Percentiles rank a stretch among this genome's conserved stretches.
Evolutionary conservation across 1,139 yeast species (phyloP).

Genomic region (Nakaseomyces nivariensis): DNA sequence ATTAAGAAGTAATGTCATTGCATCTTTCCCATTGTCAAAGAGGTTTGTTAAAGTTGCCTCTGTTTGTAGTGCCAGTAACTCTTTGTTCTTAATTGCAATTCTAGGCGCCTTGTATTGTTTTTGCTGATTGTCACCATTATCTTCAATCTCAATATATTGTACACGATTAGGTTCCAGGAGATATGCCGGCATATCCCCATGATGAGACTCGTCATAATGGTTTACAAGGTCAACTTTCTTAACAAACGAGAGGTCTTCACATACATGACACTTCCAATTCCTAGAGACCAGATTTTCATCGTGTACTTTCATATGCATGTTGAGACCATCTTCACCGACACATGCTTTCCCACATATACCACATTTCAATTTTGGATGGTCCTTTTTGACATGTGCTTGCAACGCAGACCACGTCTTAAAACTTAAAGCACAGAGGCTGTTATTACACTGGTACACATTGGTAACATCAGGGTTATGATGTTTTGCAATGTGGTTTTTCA

Average conservation of each 20-base stretch:
- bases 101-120: background rate
- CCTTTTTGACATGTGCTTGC: constrained; percentile 59
- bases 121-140: background rate
- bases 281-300: constrained; percentile 35
- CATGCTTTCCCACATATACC: constrained; percentile 59
- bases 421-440: constrained; percentile 46
- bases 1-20: constrained; percentile 20
- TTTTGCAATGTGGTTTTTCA: constrained; percentile 52
- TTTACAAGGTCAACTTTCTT: constrained; percentile 36
- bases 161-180: constrained; percentile 5
- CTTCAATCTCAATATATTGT: background rate
- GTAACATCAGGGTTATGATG: constrained; percentile 36
- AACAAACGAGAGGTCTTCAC: constrained; percentile 32
- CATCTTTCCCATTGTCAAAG: constrained; percentile 18
- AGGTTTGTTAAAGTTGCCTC: constrained; percentile 11
- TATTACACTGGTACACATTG: constrained; percentile 46
- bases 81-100: background rate
- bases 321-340: constrained; percentile 61
- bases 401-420: constrained; percentile 73
- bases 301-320: constrained; percentile 64
- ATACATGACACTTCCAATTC: constrained; percentile 54
- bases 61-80: constrained; percentile 6
- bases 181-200: constrained; percentile 14
- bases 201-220: constrained; percentile 37
- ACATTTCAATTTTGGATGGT: constrained; percentile 66